Evolutionary conservation across 805 yeast genomes (phyloP).

Genomic region (Cyberlindnera mycetangii): DNA sequence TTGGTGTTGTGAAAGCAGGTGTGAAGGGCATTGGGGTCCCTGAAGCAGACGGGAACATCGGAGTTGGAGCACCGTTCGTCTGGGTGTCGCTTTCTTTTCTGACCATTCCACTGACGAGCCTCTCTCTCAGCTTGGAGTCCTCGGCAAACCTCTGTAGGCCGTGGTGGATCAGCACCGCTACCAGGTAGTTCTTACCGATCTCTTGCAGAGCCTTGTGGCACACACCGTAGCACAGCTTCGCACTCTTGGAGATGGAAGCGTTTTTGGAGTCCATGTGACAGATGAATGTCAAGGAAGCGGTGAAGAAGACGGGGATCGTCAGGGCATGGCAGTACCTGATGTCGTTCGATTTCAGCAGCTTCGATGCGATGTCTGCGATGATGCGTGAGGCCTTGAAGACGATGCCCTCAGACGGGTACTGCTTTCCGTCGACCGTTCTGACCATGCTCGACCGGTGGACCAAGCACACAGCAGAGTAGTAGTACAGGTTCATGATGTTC

Average conservation of each 20-base stretch:
- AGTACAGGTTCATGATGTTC: conserved; percentile 61
- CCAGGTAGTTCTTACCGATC: conserved; percentile 50
- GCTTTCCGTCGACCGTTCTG: conserved; percentile 33
- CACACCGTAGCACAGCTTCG: conserved; percentile 33
- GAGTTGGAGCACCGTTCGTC: conserved; percentile 16
- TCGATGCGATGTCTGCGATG: conserved; percentile 62
- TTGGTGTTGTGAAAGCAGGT: conserved; percentile 3
- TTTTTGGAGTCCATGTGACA: conserved; percentile 53
- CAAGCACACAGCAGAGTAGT: conserved; percentile 68
- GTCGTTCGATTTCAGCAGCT: conserved; percentile 47
- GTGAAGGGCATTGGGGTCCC: conserved; percentile 11
- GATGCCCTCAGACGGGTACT: conserved; percentile 46
- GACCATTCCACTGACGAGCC: conserved; percentile 17
- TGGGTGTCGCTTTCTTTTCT: conserved; percentile 16
- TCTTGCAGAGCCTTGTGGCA: conserved; percentile 34
- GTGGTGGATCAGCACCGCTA: conserved; percentile 48
- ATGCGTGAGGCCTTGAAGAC: conserved; percentile 80
- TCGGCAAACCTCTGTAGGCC: conserved; percentile 43
- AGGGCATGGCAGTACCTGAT: conserved; percentile 54
- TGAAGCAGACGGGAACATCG: conserved; percentile 10
- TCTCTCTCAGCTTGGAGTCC: conserved; percentile 29
- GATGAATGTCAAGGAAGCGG: conserved; percentile 68
- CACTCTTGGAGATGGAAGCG: conserved; percentile 34
- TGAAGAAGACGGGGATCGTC: conserved; percentile 54
- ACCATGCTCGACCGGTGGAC: conserved; percentile 68